Percentiles rank a stretch among this genome's conserved stretches.
These are phyloP conservation scores for Baudoinia panamericana DNA, from an alignment of 495 filamentous ascomycete genomes.

Conservation along the genomic window DNA sequence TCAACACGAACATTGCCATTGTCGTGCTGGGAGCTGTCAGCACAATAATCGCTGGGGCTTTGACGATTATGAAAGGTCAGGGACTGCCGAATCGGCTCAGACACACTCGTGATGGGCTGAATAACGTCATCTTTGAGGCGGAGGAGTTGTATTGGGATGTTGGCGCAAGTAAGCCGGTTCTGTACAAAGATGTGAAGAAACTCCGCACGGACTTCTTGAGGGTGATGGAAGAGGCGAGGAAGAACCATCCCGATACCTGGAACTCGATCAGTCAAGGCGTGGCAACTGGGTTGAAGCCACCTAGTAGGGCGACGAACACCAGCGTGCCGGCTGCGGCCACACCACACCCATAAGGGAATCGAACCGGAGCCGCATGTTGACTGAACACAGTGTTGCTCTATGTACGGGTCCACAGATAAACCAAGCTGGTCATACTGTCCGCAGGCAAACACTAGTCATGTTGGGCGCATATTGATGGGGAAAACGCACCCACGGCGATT, in stretches of 20 bases:
- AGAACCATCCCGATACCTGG: slow-evolving; percentile 21
- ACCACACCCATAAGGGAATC: background rate
- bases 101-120: slow-evolving; percentile 11
- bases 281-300: slow-evolving; percentile 1
- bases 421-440: too few species aligned
- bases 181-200: slow-evolving; percentile 18
- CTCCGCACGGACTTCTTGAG: slow-evolving; percentile 15
- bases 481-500: too few species aligned
- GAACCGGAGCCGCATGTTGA: too few species aligned
- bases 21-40: slow-evolving; percentile 17
- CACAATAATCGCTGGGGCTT: slow-evolving; percentile 14
- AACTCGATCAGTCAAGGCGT: slow-evolving; percentile 3
- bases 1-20: slow-evolving; percentile 16
- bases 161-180: slow-evolving; percentile 5
- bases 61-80: slow-evolving; percentile 21
- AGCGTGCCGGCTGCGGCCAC: background rate
- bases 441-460: too few species aligned
- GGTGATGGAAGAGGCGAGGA: slow-evolving; percentile 14
- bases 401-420: too few species aligned
- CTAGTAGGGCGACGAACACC: background rate
- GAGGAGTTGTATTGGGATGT: slow-evolving; percentile 21
- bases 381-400: too few species aligned
- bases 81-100: slow-evolving; percentile 21
- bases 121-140: slow-evolving; percentile 12
- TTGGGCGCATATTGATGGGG: too few species aligned